These are phyloP conservation scores for Gossypium schwendimanii DNA, from an alignment of 441 rosid genomes.

Conservation along the genomic window DNA sequence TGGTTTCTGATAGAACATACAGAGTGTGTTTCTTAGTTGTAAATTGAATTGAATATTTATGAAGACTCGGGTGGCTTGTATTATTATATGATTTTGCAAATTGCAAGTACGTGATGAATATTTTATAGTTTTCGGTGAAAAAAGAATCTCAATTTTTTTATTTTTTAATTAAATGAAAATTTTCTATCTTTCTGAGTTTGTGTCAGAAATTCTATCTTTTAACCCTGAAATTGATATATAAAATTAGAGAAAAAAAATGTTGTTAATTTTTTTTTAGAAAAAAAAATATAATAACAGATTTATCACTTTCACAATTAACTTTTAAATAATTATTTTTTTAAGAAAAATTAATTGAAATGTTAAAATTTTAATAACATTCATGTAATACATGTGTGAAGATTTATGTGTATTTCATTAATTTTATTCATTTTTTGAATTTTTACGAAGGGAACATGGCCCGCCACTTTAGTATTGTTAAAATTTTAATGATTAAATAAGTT, in stretches of 20 bases:
- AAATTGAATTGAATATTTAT: constrained; percentile 6
- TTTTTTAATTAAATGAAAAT: background rate
- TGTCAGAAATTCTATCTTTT: background rate
- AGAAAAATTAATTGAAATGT: no score
- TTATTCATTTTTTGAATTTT: no score
- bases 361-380: no score
- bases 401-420: no score
- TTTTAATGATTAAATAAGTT: no score
- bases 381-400: no score
- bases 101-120: constrained; percentile 13
- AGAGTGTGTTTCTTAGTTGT: constrained; percentile 18
- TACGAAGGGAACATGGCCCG: rapidly evolving
- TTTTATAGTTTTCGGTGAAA: background rate
- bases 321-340: no score
- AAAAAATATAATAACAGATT: no score
- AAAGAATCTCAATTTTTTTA: background rate
- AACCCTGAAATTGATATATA: background rate
- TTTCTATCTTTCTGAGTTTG: background rate
- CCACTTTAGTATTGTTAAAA: no score
- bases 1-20: background rate
- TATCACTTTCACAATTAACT: no score
- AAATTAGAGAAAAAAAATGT: background rate
- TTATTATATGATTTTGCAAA: background rate
- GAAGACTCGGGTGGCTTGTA: background rate
- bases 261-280: no score